Evolutionary conservation across 164 flowering plant species (phyloP), one percentile per base, ranked within the genome.

Genomic region (Nymphaea thermarum): DNA sequence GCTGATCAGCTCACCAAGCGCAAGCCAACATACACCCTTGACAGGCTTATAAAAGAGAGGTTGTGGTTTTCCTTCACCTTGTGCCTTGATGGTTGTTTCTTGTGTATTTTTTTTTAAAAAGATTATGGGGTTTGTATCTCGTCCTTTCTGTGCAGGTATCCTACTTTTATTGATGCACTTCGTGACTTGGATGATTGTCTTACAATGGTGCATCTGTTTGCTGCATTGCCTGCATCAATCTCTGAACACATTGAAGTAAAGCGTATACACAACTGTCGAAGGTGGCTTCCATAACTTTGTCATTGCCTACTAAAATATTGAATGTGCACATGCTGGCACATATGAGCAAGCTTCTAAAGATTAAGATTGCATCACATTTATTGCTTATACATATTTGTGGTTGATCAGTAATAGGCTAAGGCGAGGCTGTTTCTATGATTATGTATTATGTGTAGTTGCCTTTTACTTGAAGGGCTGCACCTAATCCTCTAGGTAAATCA

Each of bases 121-220:
- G 55, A 4, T 47, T 12, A 47, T 47, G 12, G 2, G 55, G 55
- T 47, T 47, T 47, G 55, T 47, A 12, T 65, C 44, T 4, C 60
- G 2, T 51, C 43, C 15, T 14, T 3, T 5, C 5, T 65, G 43
- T 71, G 36, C 71, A 91, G 98, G 85, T 91, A 89, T 70, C 96
- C 97, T 0, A 81, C 77, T 53, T 87, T 91, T 69, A 69, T 87
- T 73, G 99, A 94, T 80, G 99, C 96, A 2, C 83, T 91, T 4
- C 78, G 99, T 74, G 99, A 94, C 74, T 80, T 91, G 81, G 99
- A 94, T 80, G 98, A 94, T 68, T 87, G 91, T 77, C 93, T 94
- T 12, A 80, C 90, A 3, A 84, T 94, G 96, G 87, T 91, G 44
- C 96, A 91, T 76, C 91, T 91, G 42, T 94, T 91, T 78, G 96